These are phyloP conservation scores for Lonicera japonica DNA, from an alignment of 129 eudicot genomes.

Conservation along the genomic window DNA sequence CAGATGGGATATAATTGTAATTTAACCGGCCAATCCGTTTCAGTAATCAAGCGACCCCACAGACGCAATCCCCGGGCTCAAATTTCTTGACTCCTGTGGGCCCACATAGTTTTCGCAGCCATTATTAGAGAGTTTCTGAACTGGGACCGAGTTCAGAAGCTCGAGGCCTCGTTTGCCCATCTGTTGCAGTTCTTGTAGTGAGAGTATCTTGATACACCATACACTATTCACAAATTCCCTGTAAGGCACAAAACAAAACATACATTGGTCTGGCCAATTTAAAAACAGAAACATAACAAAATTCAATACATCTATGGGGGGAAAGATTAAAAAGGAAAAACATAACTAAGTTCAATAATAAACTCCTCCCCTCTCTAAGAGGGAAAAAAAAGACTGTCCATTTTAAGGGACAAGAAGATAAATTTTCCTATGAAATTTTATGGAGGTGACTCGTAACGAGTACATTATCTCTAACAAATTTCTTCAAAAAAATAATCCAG, in stretches of 20 bases:
- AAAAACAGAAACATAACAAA: too few species aligned
- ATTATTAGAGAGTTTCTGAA: conserved; percentile 32
- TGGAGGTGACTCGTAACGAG: too few species aligned
- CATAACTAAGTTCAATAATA: too few species aligned
- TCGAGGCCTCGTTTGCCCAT: conserved; percentile 77
- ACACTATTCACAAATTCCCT: conserved; percentile 91
- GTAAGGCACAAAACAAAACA: conserved; percentile 1
- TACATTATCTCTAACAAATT: too few species aligned
- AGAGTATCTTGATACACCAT: conserved; percentile 76
- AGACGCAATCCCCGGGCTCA: conserved; percentile 56
- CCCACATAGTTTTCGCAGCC: conserved; percentile 37
- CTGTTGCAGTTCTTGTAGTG: conserved; percentile 84
- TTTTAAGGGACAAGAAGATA: too few species aligned
- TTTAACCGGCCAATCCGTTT: conserved; percentile 16
- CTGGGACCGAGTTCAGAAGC: conserved; percentile 52
- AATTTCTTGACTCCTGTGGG: conserved; percentile 47
- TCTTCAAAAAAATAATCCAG: too few species aligned
- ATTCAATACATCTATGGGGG: too few species aligned
- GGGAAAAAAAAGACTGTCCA: too few species aligned
- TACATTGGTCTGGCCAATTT: too few species aligned
- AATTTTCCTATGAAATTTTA: too few species aligned
- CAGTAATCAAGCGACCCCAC: conserved; percentile 70
- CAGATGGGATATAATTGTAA: neutral
- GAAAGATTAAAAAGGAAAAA: too few species aligned
- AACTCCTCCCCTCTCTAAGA: too few species aligned